phyloP scores from a whole-genome alignment of 495 filamentous ascomycete genomes.

The Achaetomiella virescens region DNA sequence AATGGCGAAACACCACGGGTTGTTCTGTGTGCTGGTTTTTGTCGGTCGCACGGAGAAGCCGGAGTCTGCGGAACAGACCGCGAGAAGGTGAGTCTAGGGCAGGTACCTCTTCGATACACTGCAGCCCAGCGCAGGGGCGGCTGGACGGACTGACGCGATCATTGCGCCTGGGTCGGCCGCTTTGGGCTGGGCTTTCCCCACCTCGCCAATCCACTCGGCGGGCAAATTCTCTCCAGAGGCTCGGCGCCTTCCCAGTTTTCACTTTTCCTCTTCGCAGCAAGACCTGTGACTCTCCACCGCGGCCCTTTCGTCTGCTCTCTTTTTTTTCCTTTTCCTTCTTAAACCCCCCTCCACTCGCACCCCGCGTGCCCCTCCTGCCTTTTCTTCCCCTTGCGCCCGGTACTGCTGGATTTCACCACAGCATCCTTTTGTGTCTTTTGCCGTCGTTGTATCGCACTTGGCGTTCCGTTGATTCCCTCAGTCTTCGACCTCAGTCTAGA shows the following conservation, averaged over 20 bases:
- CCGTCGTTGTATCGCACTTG: slow-evolving; percentile 20
- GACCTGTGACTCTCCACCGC: slow-evolving; percentile 15
- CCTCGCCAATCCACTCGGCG: slow-evolving; percentile 17
- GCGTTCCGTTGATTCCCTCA: slow-evolving; percentile 37
- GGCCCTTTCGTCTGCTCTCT: slow-evolving; percentile 13
- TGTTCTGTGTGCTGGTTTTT: not conserved
- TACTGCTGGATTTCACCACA: slow-evolving; percentile 16
- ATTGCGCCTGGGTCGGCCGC: slow-evolving; percentile 15
- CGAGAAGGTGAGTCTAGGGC: not conserved
- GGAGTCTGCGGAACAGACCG: not conserved
- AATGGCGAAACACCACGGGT: not conserved
- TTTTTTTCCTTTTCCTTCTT: slow-evolving; percentile 19
- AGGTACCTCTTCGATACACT: not conserved
- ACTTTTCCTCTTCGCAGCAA: slow-evolving; percentile 9
- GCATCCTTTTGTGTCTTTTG: slow-evolving; percentile 28
- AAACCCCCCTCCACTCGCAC: slow-evolving; percentile 11
- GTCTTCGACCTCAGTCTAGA: slow-evolving; percentile 11
- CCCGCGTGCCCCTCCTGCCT: slow-evolving; percentile 12
- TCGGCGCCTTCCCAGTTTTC: slow-evolving; percentile 20
- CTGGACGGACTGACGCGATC: slow-evolving; percentile 18
- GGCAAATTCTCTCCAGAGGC: slow-evolving; percentile 23
- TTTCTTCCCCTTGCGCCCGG: slow-evolving; percentile 11
- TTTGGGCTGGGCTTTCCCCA: slow-evolving; percentile 28
- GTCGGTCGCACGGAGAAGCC: slow-evolving; percentile 5
- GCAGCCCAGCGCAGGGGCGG: not conserved